These are phyloP conservation scores for Ambrosiella xylebori DNA, from an alignment of 2,329 filamentous ascomycete genomes.

Conservation along the genomic window DNA sequence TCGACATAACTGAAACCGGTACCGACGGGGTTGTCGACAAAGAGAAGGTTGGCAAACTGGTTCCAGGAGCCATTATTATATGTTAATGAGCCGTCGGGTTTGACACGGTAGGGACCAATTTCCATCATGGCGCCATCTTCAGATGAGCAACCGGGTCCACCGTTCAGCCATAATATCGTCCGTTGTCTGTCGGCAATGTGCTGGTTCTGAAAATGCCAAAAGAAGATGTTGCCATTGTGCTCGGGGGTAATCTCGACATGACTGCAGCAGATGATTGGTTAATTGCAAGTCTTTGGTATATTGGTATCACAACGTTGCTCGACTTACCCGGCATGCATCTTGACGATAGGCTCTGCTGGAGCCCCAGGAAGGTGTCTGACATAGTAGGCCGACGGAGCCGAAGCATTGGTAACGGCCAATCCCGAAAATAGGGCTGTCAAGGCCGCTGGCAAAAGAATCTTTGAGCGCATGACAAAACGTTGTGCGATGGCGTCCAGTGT, in stretches of 20 bases:
- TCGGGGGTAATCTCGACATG: conserved; percentile 81
- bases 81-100: conserved; percentile 50
- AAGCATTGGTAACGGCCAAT: conserved; percentile 18
- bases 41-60: conserved; percentile 91
- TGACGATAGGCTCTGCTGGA: conserved; percentile 57
- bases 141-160: conserved; percentile 89
- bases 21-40: conserved; percentile 92
- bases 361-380: conserved; percentile 71
- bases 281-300: not conserved
- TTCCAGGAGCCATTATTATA: conserved; percentile 96
- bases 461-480: conserved; percentile 15
- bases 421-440: conserved; percentile 14
- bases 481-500: not conserved
- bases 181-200: conserved; percentile 85
- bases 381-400: conserved; percentile 47
- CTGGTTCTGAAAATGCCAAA: conserved; percentile 93
- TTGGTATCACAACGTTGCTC: not conserved
- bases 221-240: conserved; percentile 87
- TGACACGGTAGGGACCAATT: conserved; percentile 78
- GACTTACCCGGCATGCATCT: conserved; percentile 94
- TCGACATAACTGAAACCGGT: conserved; percentile 94
- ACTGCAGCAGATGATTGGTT: conserved; percentile 28
- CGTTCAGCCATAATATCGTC: conserved; percentile 93
- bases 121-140: conserved; percentile 96
- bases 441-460: conserved; percentile 3